Percentiles rank a stretch among this genome's conserved stretches.
Conservation (phyloP, 2,329 filamentous ascomycete genomes). For the Raffaelea deltoideospora region DNA sequence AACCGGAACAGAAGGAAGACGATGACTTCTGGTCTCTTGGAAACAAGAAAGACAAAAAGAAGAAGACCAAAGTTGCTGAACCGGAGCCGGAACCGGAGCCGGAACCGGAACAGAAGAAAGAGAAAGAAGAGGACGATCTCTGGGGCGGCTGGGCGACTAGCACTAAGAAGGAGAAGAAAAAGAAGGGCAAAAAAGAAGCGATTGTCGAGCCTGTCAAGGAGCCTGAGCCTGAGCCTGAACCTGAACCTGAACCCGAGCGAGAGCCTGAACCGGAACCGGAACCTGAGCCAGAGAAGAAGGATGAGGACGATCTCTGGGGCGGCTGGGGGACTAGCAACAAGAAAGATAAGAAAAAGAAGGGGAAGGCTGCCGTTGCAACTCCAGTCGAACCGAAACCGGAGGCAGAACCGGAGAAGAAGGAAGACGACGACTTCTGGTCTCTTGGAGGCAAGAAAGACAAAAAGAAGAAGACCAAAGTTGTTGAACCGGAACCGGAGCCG, state of each 20-base stretch:
- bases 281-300: slow-evolving; percentile 2
- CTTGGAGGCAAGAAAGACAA: slow-evolving; percentile 1
- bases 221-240: slow-evolving; percentile 3
- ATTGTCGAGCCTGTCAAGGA: slow-evolving; percentile 7
- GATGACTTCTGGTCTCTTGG: slow-evolving; percentile 21
- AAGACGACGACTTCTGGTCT: neutral
- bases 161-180: slow-evolving; percentile 18
- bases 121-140: slow-evolving; percentile 2
- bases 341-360: slow-evolving; percentile 10
- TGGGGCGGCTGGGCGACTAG: neutral
- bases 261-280: slow-evolving; percentile 1
- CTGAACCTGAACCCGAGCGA: slow-evolving; percentile 2
- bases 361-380: slow-evolving; percentile 7
- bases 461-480: slow-evolving; percentile 10
- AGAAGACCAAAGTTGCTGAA: slow-evolving; percentile 21
- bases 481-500: slow-evolving; percentile 9
- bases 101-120: slow-evolving; percentile 4
- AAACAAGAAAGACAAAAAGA: slow-evolving; percentile 23
- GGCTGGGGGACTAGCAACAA: slow-evolving; percentile 16
- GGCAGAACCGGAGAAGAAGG: slow-evolving; percentile 5
- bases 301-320: slow-evolving; percentile 6
- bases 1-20: slow-evolving; percentile 15
- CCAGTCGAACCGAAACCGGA: slow-evolving; percentile 5
- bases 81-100: slow-evolving; percentile 1
- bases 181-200: no score